Conservation (phyloP, 495 filamentous ascomycete species). For the Pyrenopolyporus hunteri region DNA sequence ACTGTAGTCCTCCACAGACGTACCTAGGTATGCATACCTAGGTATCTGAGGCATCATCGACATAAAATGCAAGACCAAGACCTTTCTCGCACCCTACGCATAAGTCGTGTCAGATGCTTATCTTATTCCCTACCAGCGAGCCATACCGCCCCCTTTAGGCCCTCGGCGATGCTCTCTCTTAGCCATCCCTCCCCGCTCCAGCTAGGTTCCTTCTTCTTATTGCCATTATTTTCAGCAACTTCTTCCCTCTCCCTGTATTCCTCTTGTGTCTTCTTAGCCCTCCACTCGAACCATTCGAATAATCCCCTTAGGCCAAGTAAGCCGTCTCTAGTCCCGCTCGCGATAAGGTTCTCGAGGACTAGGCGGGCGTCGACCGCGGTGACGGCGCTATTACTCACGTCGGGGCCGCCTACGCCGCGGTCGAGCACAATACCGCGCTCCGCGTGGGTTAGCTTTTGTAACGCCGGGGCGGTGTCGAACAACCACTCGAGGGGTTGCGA, state of each 20-base stretch:
- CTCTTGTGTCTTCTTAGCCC: conserved; percentile 38
- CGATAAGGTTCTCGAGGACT: conserved; percentile 67
- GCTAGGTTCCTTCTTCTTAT: conserved; percentile 15
- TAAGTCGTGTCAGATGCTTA: not conserved
- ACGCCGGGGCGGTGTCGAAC: conserved; percentile 60
- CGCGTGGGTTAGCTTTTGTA: conserved; percentile 72
- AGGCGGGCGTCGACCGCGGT: conserved; percentile 83
- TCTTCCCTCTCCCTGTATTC: conserved; percentile 29
- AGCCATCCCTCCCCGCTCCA: conserved; percentile 56
- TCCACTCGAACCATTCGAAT: conserved; percentile 78
- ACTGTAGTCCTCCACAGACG: not conserved
- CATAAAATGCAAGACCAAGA: not conserved
- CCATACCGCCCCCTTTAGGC: conserved; percentile 62
- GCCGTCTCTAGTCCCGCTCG: conserved; percentile 67
- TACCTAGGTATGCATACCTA: too few species aligned
- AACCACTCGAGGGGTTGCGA: conserved; percentile 73
- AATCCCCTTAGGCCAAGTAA: conserved; percentile 77
- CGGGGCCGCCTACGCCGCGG: conserved; percentile 52
- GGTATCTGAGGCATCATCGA: not conserved
- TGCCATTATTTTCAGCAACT: conserved; percentile 9
- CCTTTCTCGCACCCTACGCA: not conserved
- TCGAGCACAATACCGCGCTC: conserved; percentile 76
- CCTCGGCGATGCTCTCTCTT: conserved; percentile 58
- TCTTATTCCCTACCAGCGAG: conserved; percentile 49
- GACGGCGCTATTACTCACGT: conserved; percentile 53